Conservation (phyloP, 805 yeast species). For the Lipomyces orientalis region DNA sequence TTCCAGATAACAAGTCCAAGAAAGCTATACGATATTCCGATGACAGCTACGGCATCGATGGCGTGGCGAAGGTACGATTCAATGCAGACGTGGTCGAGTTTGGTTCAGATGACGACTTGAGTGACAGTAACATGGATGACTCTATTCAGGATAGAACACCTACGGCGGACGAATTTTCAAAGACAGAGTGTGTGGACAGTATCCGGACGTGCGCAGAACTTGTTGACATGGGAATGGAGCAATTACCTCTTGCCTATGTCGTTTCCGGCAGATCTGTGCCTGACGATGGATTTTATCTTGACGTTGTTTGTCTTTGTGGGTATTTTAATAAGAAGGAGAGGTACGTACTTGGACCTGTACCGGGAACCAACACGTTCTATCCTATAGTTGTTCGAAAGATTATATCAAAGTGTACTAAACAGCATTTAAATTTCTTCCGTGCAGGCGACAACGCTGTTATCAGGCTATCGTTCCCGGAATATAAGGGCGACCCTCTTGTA, state of each 20-base stretch:
- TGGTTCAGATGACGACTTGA: not conserved
- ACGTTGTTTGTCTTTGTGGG: constrained; percentile 14
- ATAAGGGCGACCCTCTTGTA: not conserved
- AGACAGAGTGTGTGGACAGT: not conserved
- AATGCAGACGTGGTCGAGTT: not conserved
- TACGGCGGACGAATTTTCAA: not conserved
- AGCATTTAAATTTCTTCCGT: not conserved
- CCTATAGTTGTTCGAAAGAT: constrained; percentile 9
- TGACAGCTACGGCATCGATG: not conserved
- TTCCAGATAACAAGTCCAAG: not conserved
- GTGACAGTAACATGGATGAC: not conserved
- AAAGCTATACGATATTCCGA: not conserved
- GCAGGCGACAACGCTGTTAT: constrained; percentile 12
- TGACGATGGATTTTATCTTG: constrained; percentile 15
- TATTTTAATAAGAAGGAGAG: not conserved
- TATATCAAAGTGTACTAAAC: constrained; percentile 7
- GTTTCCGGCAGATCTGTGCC: constrained; percentile 7
- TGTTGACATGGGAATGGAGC: not conserved
- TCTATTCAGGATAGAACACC: not conserved
- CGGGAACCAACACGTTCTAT: constrained; percentile 5
- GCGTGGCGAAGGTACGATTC: not conserved
- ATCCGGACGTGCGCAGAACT: not conserved
- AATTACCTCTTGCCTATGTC: constrained; percentile 8
- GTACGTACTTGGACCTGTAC: constrained; percentile 15
- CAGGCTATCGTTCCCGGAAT: constrained; percentile 8